These are phyloP conservation scores for Globisporangium heterothallicum DNA, from an alignment of 352 stramenopile genomes.

Conservation along the genomic window DNA sequence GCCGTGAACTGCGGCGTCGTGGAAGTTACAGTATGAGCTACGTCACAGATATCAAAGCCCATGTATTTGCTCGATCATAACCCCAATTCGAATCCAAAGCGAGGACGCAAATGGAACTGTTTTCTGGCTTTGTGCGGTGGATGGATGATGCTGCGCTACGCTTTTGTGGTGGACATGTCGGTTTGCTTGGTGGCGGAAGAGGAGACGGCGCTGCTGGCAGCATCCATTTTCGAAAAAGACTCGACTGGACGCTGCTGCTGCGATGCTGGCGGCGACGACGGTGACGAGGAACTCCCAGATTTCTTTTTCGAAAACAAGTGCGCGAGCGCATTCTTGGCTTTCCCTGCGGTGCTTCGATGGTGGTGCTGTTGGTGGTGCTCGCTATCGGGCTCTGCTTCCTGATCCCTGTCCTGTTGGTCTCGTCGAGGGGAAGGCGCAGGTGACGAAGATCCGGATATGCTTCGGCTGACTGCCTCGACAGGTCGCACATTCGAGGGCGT, in stretches of 20 bases:
- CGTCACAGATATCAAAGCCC: slow-evolving; percentile 83
- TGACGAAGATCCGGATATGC: background rate
- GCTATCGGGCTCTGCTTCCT: background rate
- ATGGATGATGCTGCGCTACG: background rate
- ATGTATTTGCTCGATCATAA: slow-evolving; percentile 70
- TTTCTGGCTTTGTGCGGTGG: no score
- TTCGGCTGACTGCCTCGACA: background rate
- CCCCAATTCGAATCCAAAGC: background rate
- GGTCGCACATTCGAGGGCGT: background rate
- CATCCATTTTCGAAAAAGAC: no score
- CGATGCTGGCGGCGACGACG: slow-evolving; percentile 7
- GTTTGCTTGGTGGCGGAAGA: background rate
- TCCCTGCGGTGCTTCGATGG: slow-evolving; percentile 12
- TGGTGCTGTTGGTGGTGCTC: background rate
- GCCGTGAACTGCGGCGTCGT: slow-evolving; percentile 68
- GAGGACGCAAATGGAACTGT: no score
- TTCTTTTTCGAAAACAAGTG: slow-evolving; percentile 20
- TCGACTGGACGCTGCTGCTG: no score
- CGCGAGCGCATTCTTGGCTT: slow-evolving; percentile 18
- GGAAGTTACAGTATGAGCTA: slow-evolving; percentile 88
- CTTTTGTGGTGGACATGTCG: background rate
- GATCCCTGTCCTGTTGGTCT: background rate
- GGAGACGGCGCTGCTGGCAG: no score
- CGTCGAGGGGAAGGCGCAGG: background rate
- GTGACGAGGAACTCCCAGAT: background rate